These are phyloP conservation scores for Geranium incanum DNA, from an alignment of 441 rosid genomes.

Conservation along the genomic window DNA sequence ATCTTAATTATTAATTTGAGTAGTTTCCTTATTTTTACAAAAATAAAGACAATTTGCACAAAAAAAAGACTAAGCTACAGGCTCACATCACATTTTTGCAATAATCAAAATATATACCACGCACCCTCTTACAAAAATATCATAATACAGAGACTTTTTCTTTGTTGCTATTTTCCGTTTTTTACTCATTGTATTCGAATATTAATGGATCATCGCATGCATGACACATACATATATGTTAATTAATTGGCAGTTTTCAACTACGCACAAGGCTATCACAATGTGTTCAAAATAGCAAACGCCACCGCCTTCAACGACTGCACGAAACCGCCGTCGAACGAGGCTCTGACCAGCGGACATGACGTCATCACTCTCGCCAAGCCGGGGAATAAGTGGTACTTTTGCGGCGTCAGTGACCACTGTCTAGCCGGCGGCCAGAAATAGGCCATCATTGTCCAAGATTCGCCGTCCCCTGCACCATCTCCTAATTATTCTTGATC, in stretches of 20 bases:
- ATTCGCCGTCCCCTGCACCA: not conserved
- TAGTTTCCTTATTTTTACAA: too few species aligned
- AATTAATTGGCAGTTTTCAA: conserved; percentile 24
- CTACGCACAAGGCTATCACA: conserved; percentile 23
- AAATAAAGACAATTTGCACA: too few species aligned
- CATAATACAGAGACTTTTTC: too few species aligned
- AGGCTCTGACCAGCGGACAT: conserved; percentile 21
- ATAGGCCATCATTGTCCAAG: conserved; percentile 20
- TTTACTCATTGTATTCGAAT: too few species aligned
- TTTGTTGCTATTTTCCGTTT: too few species aligned
- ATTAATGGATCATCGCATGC: too few species aligned
- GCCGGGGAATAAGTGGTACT: conserved; percentile 36
- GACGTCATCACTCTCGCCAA: conserved; percentile 25
- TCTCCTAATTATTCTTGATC: not conserved
- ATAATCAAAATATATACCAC: too few species aligned
- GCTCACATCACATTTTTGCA: too few species aligned
- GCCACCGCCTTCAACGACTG: conserved; percentile 28
- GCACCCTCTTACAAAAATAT: too few species aligned
- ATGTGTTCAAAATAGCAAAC: conserved; percentile 30
- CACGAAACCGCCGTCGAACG: conserved; percentile 19
- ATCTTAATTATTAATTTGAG: too few species aligned
- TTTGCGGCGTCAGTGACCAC: conserved; percentile 34
- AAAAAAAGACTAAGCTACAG: too few species aligned
- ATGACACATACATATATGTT: too few species aligned
- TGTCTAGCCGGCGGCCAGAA: conserved; percentile 24